Percentiles rank a stretch among this genome's conserved stretches.
Evolutionary conservation across 2,329 filamentous ascomycete species (phyloP).

Genomic region (Bipolaris gigantea): DNA sequence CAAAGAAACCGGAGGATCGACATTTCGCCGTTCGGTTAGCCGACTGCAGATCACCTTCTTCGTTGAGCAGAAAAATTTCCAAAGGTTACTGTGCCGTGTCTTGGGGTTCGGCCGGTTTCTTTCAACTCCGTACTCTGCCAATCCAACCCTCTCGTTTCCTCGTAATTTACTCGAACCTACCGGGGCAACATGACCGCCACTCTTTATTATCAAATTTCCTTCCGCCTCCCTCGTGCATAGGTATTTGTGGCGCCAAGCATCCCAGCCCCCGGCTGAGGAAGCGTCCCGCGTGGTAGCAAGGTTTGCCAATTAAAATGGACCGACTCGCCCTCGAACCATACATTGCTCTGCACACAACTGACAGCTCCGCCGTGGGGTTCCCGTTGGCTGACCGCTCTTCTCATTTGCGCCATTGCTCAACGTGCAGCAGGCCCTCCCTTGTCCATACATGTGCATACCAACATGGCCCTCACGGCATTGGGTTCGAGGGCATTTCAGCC

Average conservation of each 20-base stretch:
- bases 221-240: conserved; percentile 2
- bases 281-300: conserved; percentile 8
- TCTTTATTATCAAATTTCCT: background rate
- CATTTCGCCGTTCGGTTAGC: no score
- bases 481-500: no score
- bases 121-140: no score
- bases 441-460: no score
- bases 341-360: background rate
- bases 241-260: background rate
- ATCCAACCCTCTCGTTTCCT: no score
- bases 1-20: no score
- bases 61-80: no score
- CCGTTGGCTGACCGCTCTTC: conserved; percentile 2
- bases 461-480: no score
- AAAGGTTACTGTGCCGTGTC: no score
- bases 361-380: background rate
- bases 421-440: no score
- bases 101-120: no score
- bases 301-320: background rate
- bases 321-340: conserved; percentile 1
- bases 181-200: conserved; percentile 1
- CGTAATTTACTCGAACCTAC: background rate
- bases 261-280: conserved; percentile 4
- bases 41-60: no score
- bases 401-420: background rate